Percentiles rank a stretch among this genome's conserved stretches.
These are phyloP conservation scores for Coccomyxa subellipsoidea DNA, from an alignment of 163 green algal genomes.

Conservation along the genomic window DNA sequence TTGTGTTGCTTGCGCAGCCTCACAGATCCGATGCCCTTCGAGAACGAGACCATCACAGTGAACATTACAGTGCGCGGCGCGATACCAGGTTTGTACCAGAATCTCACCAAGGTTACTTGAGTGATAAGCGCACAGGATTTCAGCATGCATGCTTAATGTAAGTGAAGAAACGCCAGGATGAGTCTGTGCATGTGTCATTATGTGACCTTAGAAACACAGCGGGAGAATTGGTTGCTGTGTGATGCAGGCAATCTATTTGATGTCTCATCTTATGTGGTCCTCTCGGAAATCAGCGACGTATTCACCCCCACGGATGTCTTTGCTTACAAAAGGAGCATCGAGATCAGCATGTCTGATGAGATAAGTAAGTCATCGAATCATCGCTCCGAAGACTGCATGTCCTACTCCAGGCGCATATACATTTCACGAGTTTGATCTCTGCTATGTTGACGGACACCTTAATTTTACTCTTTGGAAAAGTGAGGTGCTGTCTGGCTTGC, in stretches of 20 bases:
- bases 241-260: background rate
- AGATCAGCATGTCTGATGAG: background rate
- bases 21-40: background rate
- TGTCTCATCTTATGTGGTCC: background rate
- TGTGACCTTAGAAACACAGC: no score
- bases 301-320: background rate
- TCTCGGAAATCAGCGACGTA: background rate
- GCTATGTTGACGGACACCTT: background rate
- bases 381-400: background rate
- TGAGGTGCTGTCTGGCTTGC: background rate
- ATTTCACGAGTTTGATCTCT: no score
- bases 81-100: background rate
- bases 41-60: background rate
- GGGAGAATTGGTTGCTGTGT: no score
- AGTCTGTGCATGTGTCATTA: no score
- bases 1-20: conserved; percentile 3
- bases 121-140: background rate
- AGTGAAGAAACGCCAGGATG: no score
- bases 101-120: background rate
- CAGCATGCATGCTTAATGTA: background rate
- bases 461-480: background rate
- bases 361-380: background rate
- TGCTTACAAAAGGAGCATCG: background rate
- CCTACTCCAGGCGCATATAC: background rate
- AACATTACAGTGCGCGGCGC: background rate